Base-by-base conservation (phyloP, 345 rosid species). In the Rubroshorea leprosula region DNA sequence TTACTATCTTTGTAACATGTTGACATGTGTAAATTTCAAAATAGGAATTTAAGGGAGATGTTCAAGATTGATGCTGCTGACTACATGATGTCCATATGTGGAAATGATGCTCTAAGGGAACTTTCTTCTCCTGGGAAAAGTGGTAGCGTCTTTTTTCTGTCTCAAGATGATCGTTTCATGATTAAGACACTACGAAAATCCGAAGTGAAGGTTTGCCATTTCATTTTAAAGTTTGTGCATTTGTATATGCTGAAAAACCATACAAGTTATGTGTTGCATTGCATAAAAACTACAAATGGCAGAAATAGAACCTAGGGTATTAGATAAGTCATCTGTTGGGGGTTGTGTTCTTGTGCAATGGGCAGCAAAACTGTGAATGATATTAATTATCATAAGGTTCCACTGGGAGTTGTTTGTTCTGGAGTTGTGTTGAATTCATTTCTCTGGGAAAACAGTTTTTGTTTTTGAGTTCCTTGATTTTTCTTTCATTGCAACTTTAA, bases 71-170 rank as follows among this genome's bases (percentile, higher is more conserved):
- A 93, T 67, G 94, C 99, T 38, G 99, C 96, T 61, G 99, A 93
- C 74, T 89, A 89, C 70, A 93, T 93, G 99, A 89, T 93, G 82
- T 93, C 97, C 45, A 93, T 93, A 66, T 93, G 99, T 61, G 99
- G 97, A 57, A 93, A 89, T 61, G 99, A 89, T 82, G 89, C 94
- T 63, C 90, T 93, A 47, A 76, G 97, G 63, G 97, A 89, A 67
- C 97, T 93, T 72, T 93, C 97, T 72, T 93, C 99, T 49, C 99
- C 99, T 41, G 99, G 99, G 46, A 93, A 93, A 71, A 89, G 99
- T 26, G 99, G 97, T 29, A 93, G 97, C 62, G 90, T 93, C 50
- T 89, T 93, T 71, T 86, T 93, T 76, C 60, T 93, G 70, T 93
- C 99, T 61, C 99, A 89, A 69, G 99, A 93, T 63, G 99, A 93